phyloP scores from a whole-genome alignment of 75 land plant species.

The Pinus tabuliformis region DNA sequence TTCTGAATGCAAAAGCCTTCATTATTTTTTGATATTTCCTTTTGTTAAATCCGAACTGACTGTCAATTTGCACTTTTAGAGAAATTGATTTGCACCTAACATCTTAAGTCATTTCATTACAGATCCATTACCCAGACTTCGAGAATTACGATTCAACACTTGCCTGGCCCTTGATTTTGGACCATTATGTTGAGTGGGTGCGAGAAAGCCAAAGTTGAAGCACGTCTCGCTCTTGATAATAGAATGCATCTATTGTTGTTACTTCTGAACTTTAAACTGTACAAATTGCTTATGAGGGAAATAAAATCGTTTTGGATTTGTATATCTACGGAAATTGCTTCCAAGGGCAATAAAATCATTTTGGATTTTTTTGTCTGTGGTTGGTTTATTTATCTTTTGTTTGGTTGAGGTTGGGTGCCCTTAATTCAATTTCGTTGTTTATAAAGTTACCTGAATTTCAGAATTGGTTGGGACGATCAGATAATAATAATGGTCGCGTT shows the following conservation, averaged over 20 bases:
- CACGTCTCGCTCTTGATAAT: not conserved
- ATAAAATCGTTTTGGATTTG: not conserved
- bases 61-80: not conserved
- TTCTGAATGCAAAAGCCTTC: not conserved
- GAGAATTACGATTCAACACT: conserved; percentile 66
- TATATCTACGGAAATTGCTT: not conserved
- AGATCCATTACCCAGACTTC: conserved; percentile 75
- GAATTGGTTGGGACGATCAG: too few relatives aligned
- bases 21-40: not conserved
- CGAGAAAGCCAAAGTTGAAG: conserved; percentile 23
- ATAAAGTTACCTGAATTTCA: too few relatives aligned
- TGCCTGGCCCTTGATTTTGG: conserved; percentile 93
- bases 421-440: too few relatives aligned
- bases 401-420: not conserved
- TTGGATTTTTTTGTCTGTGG: too few relatives aligned
- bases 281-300: not conserved
- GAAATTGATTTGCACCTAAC: not conserved
- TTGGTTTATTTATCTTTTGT: not conserved
- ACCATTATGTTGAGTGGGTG: conserved; percentile 90
- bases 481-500: too few relatives aligned
- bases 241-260: not conserved
- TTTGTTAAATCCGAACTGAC: too few relatives aligned
- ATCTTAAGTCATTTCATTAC: conserved; percentile 2
- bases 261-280: not conserved
- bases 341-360: too few relatives aligned